Base-by-base conservation (phyloP, 148 eudicot species). In the Silene uniflora region DNA sequence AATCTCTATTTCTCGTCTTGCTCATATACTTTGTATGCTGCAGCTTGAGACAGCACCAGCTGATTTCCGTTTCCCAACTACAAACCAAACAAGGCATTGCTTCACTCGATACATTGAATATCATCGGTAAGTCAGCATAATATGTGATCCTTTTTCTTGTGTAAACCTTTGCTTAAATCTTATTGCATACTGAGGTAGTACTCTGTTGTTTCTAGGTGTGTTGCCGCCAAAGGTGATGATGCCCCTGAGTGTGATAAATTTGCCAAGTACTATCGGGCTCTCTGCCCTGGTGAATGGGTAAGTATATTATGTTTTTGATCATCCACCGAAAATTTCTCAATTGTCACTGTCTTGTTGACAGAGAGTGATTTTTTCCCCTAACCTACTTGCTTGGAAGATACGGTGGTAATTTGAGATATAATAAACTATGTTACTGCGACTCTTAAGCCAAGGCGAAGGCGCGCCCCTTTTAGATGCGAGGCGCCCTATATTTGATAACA, bases 31-130 rank as follows among this genome's bases (percentile, higher is more conserved):
- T 18, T 59, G 35, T 62, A 35, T 62, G 72, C 70, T 81, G 69
- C 79, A 91, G 97, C 86, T 94, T 77, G 98, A 90, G 82, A 94
- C 97, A 62, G 97, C 97, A 72, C 98, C 98, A 62, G 97, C 91
- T 63, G 98, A 94, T 82, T 94, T 85, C 66, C 96, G 97, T 59
- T 94, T 94, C 87, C 98, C 97, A 22, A 94, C 98, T 52, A 94
- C 98, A 7, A 94, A 94, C 85, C 98, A 94, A 77, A 85, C 91
- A 59, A 86, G 98, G 85, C 97, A 94, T 79, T 94, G 96, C 86
- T 94, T 94, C 78, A 90, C 98, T 75, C 85, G 98, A 71, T 94
- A 94, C 80, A 81, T 91, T 76, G 96, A 94, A 81, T 94, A 89
- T 77, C 98, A 94, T 65, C 77, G 94, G 98, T 94, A 70, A 87